These are phyloP conservation scores for Kluyveromyces wickerhamii DNA, from an alignment of 805 yeast species.

Conservation along the genomic window DNA sequence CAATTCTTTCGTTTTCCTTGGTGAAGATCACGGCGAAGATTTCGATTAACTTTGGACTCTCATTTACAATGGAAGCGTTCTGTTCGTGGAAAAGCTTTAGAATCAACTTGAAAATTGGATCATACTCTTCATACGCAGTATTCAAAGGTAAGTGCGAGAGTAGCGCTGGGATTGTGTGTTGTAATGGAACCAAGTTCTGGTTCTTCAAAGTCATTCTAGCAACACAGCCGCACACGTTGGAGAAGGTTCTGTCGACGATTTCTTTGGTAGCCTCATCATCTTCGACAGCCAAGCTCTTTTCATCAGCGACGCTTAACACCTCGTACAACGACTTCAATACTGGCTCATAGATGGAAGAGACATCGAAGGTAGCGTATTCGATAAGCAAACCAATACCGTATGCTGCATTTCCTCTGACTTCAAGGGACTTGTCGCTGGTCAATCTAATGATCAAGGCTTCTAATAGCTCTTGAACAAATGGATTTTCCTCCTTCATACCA, in stretches of 20 bases:
- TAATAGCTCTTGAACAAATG: constrained; percentile 61
- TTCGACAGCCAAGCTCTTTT: constrained; percentile 45
- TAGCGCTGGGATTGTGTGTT: constrained; percentile 65
- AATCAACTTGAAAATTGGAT: constrained; percentile 77
- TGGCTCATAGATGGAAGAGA: constrained; percentile 55
- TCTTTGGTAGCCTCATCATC: constrained; percentile 73
- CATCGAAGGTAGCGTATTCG: constrained; percentile 42
- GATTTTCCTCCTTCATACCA: constrained; percentile 60
- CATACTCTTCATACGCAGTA: constrained; percentile 86
- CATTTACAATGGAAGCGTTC: constrained; percentile 43
- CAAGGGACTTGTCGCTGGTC: constrained; percentile 67
- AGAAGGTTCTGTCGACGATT: constrained; percentile 72
- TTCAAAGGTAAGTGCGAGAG: constrained; percentile 75
- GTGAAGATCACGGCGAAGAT: constrained; percentile 63
- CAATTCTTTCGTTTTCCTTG: constrained; percentile 67
- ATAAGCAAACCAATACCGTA: constrained; percentile 84
- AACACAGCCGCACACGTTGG: constrained; percentile 96
- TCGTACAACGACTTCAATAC: constrained; percentile 62
- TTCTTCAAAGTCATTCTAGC: constrained; percentile 80
- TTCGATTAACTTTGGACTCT: constrained; percentile 56
- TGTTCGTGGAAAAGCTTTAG: constrained; percentile 61
- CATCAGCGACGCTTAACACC: constrained; percentile 70
- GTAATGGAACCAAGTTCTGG: constrained; percentile 65
- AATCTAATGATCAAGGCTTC: constrained; percentile 62
- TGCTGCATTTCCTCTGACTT: constrained; percentile 91